phyloP scores from a whole-genome alignment of 441 rosid species.

The Eruca vesicaria region DNA sequence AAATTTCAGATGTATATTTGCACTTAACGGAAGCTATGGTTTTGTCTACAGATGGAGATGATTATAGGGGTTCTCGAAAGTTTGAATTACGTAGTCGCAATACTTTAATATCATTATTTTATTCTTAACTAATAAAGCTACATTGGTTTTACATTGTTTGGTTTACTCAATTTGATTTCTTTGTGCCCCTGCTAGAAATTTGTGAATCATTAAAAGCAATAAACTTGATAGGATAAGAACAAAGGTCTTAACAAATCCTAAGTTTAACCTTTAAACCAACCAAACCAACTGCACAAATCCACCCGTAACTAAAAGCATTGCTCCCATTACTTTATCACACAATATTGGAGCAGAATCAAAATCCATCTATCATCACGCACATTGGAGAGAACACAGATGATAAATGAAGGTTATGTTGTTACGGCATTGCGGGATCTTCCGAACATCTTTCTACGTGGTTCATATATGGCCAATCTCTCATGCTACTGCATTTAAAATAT shows the following conservation, averaged over 20 bases:
- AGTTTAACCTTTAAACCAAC: background rate
- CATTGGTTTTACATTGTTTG: too few relatives aligned
- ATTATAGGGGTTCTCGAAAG: too few relatives aligned
- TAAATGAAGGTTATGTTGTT: constrained; percentile 30
- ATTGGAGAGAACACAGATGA: background rate
- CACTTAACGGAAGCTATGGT: too few relatives aligned
- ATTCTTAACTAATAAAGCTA: too few relatives aligned
- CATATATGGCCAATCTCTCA: constrained; percentile 98
- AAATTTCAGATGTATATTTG: too few relatives aligned
- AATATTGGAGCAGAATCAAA: constrained; percentile 2
- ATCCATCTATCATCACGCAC: background rate
- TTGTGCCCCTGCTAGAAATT: too few relatives aligned
- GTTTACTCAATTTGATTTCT: too few relatives aligned
- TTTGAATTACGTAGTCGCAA: too few relatives aligned
- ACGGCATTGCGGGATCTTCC: constrained; percentile 80
- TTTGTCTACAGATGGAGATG: too few relatives aligned
- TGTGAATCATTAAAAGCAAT: background rate
- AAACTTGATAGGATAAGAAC: background rate
- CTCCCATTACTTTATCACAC: constrained; percentile 6
- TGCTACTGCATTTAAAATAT: constrained; percentile 94
- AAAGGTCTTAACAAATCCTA: constrained; percentile 12
- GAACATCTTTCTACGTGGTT: constrained; percentile 95
- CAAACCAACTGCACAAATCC: background rate
- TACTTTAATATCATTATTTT: too few relatives aligned
- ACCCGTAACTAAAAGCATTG: background rate